Evolutionary conservation across 2,329 filamentous ascomycete species (phyloP), one percentile per base, ranked within the genome.

Genomic region (Venturia nashicola): DNA sequence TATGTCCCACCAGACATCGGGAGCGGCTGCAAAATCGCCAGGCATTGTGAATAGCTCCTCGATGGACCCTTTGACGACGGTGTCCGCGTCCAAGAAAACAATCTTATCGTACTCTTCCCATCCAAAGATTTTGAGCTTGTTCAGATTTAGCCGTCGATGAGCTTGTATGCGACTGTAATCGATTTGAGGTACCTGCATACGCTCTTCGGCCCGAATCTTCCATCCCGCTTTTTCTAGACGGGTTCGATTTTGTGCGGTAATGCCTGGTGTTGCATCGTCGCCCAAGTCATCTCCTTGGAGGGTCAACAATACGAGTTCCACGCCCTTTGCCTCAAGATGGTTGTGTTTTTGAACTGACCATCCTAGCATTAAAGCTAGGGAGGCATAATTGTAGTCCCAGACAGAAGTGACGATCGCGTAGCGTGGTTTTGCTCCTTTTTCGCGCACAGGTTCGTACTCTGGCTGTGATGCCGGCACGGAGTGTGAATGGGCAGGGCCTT

Each of bases 61-160:
- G 44, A 71, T 57, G 36, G 65, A 67, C 8, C 70, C 70, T n/a
- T 70, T 69, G 34, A 69, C 70, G 23, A 71, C 64, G n/a, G 68
- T 67, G 64, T 71, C 70, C 2, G 70, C 70, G 55, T 71, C 70
- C 55, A 71, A 67, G 34, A 71, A 71, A 20, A 71, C 61, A 39
- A 71, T 70, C 65, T 68, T 69, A 59, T 71, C 70, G 61, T 71
- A 71, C 63, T 71, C 70, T 14, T 69, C 69, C 70, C 70, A 71
- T 27, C 67, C 68, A 68, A 69, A 71, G 18, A 71, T 61, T 48
- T 71, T 69, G 42, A 71, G 64, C 48, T 71, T 71, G 65, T 71
- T 71, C 48, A 71, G 67, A 60, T 71, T 71, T 61, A 70, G 69
- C 60, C 69, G 65, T 57, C 70, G 70, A 59, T 69, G 68, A 42